A percentile compares a stretch with the other conserved stretches of the same genome.
Conservation (phyloP, 371 early-diverging fungal genomes). For the Batkoa obscura region DNA sequence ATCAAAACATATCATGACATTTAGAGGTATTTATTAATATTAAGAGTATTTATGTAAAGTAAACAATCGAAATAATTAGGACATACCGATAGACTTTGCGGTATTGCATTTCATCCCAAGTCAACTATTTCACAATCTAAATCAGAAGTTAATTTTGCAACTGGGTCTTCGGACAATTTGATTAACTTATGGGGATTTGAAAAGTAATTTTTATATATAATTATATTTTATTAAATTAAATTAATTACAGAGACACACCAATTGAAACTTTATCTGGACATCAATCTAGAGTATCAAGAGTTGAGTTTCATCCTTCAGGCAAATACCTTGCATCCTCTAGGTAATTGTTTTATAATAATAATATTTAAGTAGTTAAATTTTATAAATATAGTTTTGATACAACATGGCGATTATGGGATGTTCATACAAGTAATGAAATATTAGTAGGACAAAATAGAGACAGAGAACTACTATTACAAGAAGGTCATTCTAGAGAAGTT, state of each 20-base stretch:
- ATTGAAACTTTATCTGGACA: constrained; percentile 65
- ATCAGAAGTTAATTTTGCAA: constrained; percentile 51
- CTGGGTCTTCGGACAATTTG: constrained; percentile 54
- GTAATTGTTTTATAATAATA: constrained; percentile 7
- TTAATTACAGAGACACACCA: constrained; percentile 39
- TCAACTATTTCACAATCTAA: constrained; percentile 40
- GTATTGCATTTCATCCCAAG: constrained; percentile 74
- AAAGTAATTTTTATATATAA: constrained; percentile 8
- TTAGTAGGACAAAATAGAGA: too few species aligned
- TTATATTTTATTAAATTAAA: constrained; percentile 2
- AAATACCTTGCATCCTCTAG: constrained; percentile 69
- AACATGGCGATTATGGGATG: constrained; percentile 92
- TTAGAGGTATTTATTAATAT: constrained; percentile 19
- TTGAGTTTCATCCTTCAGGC: constrained; percentile 83
- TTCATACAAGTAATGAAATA: constrained; percentile 24
- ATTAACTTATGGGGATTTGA: constrained; percentile 67
- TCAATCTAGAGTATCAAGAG: constrained; percentile 57
- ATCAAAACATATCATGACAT: constrained; percentile 31
- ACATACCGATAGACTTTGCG: constrained; percentile 76
- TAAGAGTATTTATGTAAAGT: background rate
- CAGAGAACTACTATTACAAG: constrained; percentile 64
- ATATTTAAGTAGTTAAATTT: background rate
- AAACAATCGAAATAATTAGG: constrained; percentile 17
- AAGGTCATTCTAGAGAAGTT: constrained; percentile 84
- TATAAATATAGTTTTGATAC: constrained; percentile 42